A percentile compares a stretch with the other conserved stretches of the same genome.
Evolutionary conservation across 2,329 filamentous ascomycete species (phyloP).

Genomic region (Huntiella moniliformis): DNA sequence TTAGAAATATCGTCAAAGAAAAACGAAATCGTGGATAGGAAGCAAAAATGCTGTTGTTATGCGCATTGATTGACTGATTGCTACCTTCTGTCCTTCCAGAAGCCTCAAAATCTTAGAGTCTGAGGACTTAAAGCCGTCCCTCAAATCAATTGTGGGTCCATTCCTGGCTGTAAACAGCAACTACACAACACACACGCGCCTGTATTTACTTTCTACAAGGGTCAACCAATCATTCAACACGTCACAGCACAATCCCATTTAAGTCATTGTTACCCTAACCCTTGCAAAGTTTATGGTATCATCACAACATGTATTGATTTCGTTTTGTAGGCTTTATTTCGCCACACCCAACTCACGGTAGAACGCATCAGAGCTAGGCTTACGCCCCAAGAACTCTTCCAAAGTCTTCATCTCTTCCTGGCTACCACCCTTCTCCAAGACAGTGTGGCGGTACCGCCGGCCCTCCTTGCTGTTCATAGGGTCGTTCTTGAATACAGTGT

Average conservation of each 20-base stretch:
- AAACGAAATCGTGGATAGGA: too few relatives aligned
- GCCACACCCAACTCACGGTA: slow-evolving; percentile 51
- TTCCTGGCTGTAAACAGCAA: too few relatives aligned
- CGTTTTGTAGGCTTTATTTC: background rate
- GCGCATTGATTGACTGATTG: too few relatives aligned
- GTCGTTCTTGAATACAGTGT: slow-evolving; percentile 56
- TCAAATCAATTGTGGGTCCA: too few relatives aligned
- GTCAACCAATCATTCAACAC: background rate
- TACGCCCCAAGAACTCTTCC: slow-evolving; percentile 58
- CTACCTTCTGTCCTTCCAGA: too few relatives aligned
- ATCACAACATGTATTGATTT: background rate
- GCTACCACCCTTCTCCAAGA: slow-evolving; percentile 58
- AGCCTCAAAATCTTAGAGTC: too few relatives aligned
- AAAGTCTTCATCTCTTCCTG: slow-evolving; percentile 67
- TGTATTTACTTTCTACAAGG: slow-evolving; percentile 3
- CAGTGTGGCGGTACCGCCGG: slow-evolving; percentile 56
- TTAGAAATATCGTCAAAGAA: too few relatives aligned
- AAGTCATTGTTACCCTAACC: too few relatives aligned
- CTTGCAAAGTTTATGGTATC: background rate
- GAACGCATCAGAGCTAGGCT: slow-evolving; percentile 61
- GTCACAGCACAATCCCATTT: too few relatives aligned
- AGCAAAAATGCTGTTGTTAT: too few relatives aligned
- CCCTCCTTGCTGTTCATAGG: slow-evolving; percentile 62
- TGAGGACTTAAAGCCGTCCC: too few relatives aligned
- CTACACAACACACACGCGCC: background rate